A percentile compares a stretch with the other conserved stretches of the same genome.
Conservation (phyloP, 768 basidiomycete genomes). For the Mycena vulgaris region DNA sequence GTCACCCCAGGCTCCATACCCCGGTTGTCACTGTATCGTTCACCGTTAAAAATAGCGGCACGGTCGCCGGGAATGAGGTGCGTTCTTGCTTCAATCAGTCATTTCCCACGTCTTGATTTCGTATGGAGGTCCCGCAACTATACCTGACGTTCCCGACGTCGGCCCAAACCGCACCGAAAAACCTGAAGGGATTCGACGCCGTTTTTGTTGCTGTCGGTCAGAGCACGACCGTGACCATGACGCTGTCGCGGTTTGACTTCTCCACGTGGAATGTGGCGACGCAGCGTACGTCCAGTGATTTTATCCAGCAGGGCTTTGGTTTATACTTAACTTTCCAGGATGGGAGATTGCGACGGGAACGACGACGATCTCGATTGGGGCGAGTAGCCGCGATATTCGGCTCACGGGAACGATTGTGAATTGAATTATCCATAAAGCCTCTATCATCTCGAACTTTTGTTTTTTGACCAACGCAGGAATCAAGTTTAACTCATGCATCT, state of each 20-base stretch:
- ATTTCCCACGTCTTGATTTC: neutral
- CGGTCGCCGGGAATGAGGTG: slow-evolving; percentile 69
- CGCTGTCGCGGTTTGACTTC: slow-evolving; percentile 66
- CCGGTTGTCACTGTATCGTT: slow-evolving; percentile 69
- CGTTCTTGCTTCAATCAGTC: slow-evolving; percentile 15
- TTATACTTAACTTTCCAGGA: neutral
- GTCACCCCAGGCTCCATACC: slow-evolving; percentile 61
- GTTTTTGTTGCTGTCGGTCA: slow-evolving; percentile 61
- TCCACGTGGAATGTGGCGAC: slow-evolving; percentile 68
- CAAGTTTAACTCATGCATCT: no score
- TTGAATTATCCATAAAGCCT: slow-evolving; percentile 34
- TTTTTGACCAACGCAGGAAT: no score
- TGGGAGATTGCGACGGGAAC: slow-evolving; percentile 69
- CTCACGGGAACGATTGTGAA: slow-evolving; percentile 58
- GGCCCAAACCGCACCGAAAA: slow-evolving; percentile 63
- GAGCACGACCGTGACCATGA: slow-evolving; percentile 61
- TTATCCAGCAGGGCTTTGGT: no score
- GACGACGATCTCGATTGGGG: slow-evolving; percentile 63
- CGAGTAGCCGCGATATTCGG: slow-evolving; percentile 65
- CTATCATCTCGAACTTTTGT: neutral
- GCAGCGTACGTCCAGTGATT: slow-evolving; percentile 50
- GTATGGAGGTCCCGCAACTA: slow-evolving; percentile 66
- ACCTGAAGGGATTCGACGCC: slow-evolving; percentile 71
- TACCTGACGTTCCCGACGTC: slow-evolving; percentile 67
- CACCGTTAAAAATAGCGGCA: slow-evolving; percentile 67